Evolutionary conservation across 1,284 basidiomycete species (phyloP).

Genomic region (Moesziomyces aphidis): DNA sequence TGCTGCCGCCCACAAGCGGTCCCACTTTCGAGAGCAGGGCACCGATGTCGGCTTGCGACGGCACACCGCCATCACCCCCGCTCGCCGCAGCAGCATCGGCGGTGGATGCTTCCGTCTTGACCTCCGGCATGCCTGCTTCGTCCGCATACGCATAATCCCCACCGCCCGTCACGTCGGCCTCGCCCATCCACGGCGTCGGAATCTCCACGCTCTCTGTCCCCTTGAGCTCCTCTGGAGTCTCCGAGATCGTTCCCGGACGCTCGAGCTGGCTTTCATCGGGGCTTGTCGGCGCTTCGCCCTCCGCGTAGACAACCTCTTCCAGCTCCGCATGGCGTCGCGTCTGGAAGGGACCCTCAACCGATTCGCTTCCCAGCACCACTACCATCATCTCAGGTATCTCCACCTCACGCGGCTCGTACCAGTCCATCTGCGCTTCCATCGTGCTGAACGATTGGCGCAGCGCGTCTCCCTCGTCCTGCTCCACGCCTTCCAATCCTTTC

Average conservation of each 20-base stretch:
- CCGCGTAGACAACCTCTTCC: conserved; percentile 5
- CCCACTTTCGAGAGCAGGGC: conserved; percentile 22
- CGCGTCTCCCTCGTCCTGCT: conserved; percentile 53
- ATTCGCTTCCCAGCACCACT: conserved; percentile 24
- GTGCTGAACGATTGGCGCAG: conserved; percentile 46
- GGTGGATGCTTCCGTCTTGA: background rate
- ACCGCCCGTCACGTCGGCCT: background rate
- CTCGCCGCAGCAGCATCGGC: background rate
- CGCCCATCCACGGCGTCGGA: conserved; percentile 18
- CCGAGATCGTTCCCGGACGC: conserved; percentile 14
- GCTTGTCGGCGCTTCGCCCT: conserved; percentile 9
- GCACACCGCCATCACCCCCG: background rate
- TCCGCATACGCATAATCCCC: conserved; percentile 1
- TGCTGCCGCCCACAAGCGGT: conserved; percentile 2
- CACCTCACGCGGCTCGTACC: conserved; percentile 37
- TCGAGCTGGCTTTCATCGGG: conserved; percentile 27
- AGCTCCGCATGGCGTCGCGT: conserved; percentile 16
- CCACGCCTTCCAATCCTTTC: conserved; percentile 20
- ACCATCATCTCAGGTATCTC: background rate
- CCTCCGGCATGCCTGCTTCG: background rate
- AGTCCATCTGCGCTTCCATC: conserved; percentile 57
- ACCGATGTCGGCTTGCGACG: conserved; percentile 7
- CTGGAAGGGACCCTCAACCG: conserved; percentile 43
- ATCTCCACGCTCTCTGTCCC: conserved; percentile 7
- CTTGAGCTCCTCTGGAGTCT: conserved; percentile 18